Evolutionary conservation across 352 stramenopile species (phyloP), one percentile per base, ranked within the genome.

Genomic region (Phytophthora pluvialis): DNA sequence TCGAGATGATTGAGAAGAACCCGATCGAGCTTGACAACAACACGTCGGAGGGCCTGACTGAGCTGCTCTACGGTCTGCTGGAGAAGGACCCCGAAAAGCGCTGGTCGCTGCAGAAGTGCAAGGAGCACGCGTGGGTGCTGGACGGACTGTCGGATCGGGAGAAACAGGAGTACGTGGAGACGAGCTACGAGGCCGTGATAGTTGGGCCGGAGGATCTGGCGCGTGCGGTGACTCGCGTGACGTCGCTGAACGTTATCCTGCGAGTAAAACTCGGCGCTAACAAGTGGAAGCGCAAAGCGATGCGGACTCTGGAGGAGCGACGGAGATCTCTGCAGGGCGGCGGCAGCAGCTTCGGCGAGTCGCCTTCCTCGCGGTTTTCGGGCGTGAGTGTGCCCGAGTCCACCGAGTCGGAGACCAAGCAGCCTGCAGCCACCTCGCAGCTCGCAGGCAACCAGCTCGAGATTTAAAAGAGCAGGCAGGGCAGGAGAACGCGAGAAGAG

Each of bases 1-100:
- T 95, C 70, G 85, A 95, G 48, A 86, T 86, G 69, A 94, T 95
- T 52, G 83, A 95, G 60, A 80, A 74, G 39, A 44, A 80, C 33
- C 73, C 78, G 5, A 65, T 94, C 3, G 59, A 67, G 5, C 36
- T 91, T 0, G 69, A 80, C 42, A 50, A 62, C 5, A 46, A 64
- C 47, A 38, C 72, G 18, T 83, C 80, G 9, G 63, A 84, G 15
- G 71, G 78, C 9, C 53, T 93, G 11, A 26, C 60, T 0, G 57
- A 79, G 28, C 62, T 95, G 40, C 61, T 95, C 9, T 64, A 73
- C 12, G 87, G 85, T 45, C 63, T 95, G 43, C 46, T 95, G n/a
- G 73, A 87, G 46, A 93, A 94, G 56, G 73, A 93, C 31, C 82
- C 88, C 3, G 75, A 84, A 57, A 78, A 86, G 58, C 86, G 86